These are phyloP conservation scores for Eucalyptus globulus DNA, from an alignment of 345 rosid species.

Conservation along the genomic window DNA sequence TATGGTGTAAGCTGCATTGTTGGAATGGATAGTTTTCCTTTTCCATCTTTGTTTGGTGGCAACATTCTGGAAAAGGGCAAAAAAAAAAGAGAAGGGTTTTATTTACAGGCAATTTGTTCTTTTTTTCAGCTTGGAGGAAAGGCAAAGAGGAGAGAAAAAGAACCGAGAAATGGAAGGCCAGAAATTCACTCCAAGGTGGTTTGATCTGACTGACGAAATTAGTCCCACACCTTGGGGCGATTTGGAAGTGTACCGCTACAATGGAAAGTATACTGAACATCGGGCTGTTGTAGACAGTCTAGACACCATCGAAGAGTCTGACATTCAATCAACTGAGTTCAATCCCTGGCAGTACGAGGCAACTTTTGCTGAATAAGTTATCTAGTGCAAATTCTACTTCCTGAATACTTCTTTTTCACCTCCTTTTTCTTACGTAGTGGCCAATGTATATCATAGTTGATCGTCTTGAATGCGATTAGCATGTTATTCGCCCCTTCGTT, in stretches of 20 bases:
- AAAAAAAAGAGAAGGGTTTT: not conserved
- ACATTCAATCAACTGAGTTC: constrained; percentile 34
- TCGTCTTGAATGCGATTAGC: not conserved
- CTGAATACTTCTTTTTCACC: not conserved
- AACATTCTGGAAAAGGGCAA: not conserved
- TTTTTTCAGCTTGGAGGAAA: constrained; percentile 53
- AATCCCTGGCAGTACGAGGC: constrained; percentile 59
- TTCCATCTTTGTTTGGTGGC: not conserved
- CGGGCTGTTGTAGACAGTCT: constrained; percentile 27
- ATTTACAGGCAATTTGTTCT: not conserved
- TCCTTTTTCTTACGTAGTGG: not conserved
- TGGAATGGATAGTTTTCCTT: not conserved
- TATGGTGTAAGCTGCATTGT: not conserved
- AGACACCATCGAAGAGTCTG: constrained; percentile 2
- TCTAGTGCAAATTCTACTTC: not conserved
- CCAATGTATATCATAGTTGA: not conserved
- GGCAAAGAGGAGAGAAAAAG: constrained; percentile 64
- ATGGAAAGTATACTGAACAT: constrained; percentile 50
- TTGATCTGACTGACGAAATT: constrained; percentile 47
- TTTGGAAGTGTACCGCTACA: constrained; percentile 53
- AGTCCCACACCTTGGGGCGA: constrained; percentile 66
- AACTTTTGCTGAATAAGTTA: not conserved
- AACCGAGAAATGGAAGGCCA: constrained; percentile 42
- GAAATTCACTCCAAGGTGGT: constrained; percentile 56
- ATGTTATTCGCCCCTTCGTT: not conserved